Evolutionary conservation across 805 yeast species (phyloP).

Genomic region (Hemisphaericaspora nanyangensis): DNA sequence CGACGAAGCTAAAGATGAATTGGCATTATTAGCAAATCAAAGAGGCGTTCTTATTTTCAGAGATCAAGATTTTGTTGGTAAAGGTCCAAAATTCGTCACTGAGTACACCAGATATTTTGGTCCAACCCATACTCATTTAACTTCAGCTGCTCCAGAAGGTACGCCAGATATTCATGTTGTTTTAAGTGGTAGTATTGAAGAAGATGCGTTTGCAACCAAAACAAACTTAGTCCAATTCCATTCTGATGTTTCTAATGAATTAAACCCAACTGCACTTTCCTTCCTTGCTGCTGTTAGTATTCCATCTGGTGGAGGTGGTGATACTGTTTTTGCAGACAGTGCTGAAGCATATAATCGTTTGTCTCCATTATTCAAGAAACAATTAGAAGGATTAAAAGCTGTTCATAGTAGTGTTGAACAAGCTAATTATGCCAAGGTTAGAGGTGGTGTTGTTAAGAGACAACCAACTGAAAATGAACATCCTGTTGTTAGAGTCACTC

Average conservation of each 20-base stretch:
- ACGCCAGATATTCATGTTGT: slow-evolving; percentile 28
- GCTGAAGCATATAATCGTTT: slow-evolving; percentile 37
- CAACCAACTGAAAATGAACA: slow-evolving; percentile 35
- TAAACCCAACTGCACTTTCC: slow-evolving; percentile 38
- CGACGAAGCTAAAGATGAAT: slow-evolving; percentile 57
- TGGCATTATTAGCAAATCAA: slow-evolving; percentile 63
- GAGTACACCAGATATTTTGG: slow-evolving; percentile 34
- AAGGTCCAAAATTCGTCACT: slow-evolving; percentile 29
- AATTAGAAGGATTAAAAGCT: slow-evolving; percentile 32
- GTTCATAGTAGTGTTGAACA: slow-evolving; percentile 36
- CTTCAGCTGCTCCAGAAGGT: slow-evolving; percentile 34
- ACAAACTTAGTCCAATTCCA: slow-evolving; percentile 31
- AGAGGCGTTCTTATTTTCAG: slow-evolving; percentile 65
- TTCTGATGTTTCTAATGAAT: slow-evolving; percentile 37
- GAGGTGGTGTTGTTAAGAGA: slow-evolving; percentile 30
- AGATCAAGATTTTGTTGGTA: slow-evolving; percentile 54
- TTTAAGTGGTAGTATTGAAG: slow-evolving; percentile 16
- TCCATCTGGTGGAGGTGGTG: slow-evolving; percentile 39
- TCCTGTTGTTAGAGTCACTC: slow-evolving; percentile 37
- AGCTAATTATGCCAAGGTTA: slow-evolving; percentile 21
- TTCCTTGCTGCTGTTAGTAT: slow-evolving; percentile 35
- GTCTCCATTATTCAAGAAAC: slow-evolving; percentile 33
- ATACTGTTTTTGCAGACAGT: slow-evolving; percentile 36
- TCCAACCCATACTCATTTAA: slow-evolving; percentile 45
- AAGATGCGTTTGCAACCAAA: slow-evolving; percentile 14